phyloP scores from a whole-genome alignment of 768 basidiomycete species.

The Suillus americanus region DNA sequence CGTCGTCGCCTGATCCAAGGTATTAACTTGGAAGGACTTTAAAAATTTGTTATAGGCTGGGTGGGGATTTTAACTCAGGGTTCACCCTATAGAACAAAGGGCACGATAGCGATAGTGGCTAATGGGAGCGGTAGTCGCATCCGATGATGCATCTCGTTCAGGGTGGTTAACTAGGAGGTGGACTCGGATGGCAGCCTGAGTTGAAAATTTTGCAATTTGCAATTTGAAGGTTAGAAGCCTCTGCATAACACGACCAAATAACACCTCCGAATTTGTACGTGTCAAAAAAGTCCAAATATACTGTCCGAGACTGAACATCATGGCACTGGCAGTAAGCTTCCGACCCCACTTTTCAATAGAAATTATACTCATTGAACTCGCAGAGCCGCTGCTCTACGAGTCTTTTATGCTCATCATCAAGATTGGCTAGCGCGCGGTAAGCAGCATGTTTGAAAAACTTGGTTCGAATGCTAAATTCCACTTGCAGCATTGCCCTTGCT shows the following conservation, averaged over 20 bases:
- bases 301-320: slow-evolving; percentile 16
- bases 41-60: neutral
- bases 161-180: neutral
- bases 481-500: slow-evolving; percentile 16
- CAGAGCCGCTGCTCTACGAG: slow-evolving; percentile 24
- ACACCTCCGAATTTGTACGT: slow-evolving; percentile 20
- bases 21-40: neutral
- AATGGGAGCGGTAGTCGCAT: neutral
- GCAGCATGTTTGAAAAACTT: slow-evolving; percentile 10
- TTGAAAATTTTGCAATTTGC: neutral
- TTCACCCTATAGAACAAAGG: neutral
- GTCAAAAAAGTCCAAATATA: slow-evolving; percentile 10
- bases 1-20: neutral
- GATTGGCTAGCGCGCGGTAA: slow-evolving; percentile 14
- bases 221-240: neutral
- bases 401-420: slow-evolving; percentile 17
- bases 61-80: neutral
- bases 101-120: neutral
- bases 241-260: slow-evolving; percentile 17
- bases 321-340: slow-evolving; percentile 23
- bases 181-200: too few species aligned
- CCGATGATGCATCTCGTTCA: too few species aligned
- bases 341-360: neutral
- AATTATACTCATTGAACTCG: neutral
- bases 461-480: slow-evolving; percentile 4